Evolutionary conservation across 805 yeast species (phyloP), one percentile per base, ranked within the genome.

Genomic region (Metschnikowia anglica): DNA sequence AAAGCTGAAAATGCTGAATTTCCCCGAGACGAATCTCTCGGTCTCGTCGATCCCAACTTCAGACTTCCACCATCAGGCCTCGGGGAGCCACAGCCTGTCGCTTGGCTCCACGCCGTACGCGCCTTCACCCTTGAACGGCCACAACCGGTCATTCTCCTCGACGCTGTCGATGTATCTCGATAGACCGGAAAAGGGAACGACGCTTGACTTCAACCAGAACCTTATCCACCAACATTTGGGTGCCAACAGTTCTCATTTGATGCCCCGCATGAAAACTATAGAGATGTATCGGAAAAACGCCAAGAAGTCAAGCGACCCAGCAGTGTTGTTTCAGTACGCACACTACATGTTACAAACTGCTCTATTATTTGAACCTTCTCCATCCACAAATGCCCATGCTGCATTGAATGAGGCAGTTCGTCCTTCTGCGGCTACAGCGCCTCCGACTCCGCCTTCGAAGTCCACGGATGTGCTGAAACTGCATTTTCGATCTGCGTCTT

Each of bases 301-400:
- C 4, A 83, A 83, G 54, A 86, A 83, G 55, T 79, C 88, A 16
- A 83, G 82, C 56, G 96, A 91, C 57, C 95, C 96, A 0, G 80
- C 77, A 15, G 83, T 88, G n/a, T 76, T 89, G 53, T 88, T 88
- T 62, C 88, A 88, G 57, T 89, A 87, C 60, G 97, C 97, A 1
- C 93, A 88, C 64, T 88, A 85, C 61, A 83, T 87, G 82, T 67
- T 88, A 39, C 91, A 87, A 61, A 85, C 95, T 0, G 96, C 95
- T 1, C 71, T 90, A 27, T 51, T 33, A 44, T 47, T 40, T 38
- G 41, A 47, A 10, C 18, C n/a, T 4, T 38, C 43, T 19, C 20
- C 37, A 15, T 8, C 25, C 10, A 12, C 13, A 16, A 15, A 35
- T 25, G n/a, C 5, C 12, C 13, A 13, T 13, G n/a, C 28, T 4